A percentile compares a stretch with the other conserved stretches of the same genome.
These are phyloP conservation scores for Dryas alaskensis DNA, from an alignment of 306 rosid species.

Conservation along the genomic window DNA sequence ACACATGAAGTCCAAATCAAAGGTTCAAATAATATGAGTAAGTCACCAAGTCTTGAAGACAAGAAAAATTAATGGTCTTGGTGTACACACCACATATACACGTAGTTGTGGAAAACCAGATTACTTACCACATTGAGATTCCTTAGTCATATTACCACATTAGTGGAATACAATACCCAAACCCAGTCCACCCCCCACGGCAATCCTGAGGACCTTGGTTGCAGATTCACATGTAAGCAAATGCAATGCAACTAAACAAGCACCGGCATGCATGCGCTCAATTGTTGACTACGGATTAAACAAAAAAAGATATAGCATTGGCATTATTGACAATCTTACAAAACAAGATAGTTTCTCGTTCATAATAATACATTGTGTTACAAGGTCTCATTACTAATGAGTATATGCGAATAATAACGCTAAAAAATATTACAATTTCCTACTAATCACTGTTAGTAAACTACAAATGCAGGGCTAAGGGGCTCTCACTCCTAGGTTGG, in stretches of 20 bases:
- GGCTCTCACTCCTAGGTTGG: not conserved
- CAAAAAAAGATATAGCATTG: too few species aligned
- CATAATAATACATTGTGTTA: constrained; percentile 10
- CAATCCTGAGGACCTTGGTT: too few species aligned
- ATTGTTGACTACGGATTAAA: too few species aligned
- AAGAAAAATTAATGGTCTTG: not conserved
- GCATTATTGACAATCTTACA: too few species aligned
- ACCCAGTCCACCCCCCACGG: too few species aligned
- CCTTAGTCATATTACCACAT: not conserved
- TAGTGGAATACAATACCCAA: too few species aligned
- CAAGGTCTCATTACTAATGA: not conserved
- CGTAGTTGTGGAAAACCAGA: not conserved
- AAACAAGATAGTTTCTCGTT: not conserved
- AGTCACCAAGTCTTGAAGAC: not conserved
- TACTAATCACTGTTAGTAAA: constrained; percentile 6
- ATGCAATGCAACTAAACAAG: too few species aligned
- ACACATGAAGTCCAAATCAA: not conserved
- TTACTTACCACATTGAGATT: not conserved
- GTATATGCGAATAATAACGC: not conserved
- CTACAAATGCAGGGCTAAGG: constrained; percentile 2
- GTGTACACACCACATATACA: not conserved
- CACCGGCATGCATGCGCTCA: too few species aligned
- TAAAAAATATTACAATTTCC: constrained; percentile 3
- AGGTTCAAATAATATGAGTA: not conserved
- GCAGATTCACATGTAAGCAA: too few species aligned